These are phyloP conservation scores for Didymellaceae sp. DNA, from an alignment of 2,329 filamentous ascomycete genomes.

Conservation along the genomic window DNA sequence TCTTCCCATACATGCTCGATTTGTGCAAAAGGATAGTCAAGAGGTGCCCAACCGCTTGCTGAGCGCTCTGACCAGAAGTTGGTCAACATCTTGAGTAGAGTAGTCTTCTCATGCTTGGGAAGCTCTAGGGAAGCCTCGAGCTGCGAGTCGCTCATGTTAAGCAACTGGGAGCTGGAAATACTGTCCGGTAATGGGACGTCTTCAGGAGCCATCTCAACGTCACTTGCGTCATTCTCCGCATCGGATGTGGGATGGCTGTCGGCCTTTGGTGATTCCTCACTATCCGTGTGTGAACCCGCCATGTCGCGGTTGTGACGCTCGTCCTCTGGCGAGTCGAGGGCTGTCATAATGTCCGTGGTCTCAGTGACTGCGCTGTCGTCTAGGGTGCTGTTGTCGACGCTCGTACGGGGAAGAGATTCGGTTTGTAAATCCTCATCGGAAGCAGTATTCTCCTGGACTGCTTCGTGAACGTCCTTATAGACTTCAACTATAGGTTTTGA, in stretches of 20 bases:
- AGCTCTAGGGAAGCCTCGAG: slow-evolving; percentile 73
- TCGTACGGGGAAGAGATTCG: slow-evolving; percentile 39
- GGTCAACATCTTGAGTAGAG: slow-evolving; percentile 91
- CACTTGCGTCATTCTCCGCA: slow-evolving; percentile 62
- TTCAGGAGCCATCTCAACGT: slow-evolving; percentile 74
- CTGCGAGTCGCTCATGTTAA: slow-evolving; percentile 60
- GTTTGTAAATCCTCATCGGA: slow-evolving; percentile 66
- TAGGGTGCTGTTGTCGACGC: slow-evolving; percentile 48
- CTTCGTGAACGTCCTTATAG: slow-evolving; percentile 91
- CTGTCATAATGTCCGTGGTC: slow-evolving; percentile 41
- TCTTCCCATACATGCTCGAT: slow-evolving; percentile 97
- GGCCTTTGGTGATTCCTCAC: slow-evolving; percentile 33
- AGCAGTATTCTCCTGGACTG: slow-evolving; percentile 79
- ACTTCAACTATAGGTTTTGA: slow-evolving; percentile 97
- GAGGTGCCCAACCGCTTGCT: slow-evolving; percentile 87
- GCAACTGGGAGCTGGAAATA: slow-evolving; percentile 60
- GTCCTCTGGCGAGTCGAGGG: slow-evolving; percentile 45
- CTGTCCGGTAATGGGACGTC: slow-evolving; percentile 69
- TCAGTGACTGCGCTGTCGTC: slow-evolving; percentile 45
- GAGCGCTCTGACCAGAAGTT: slow-evolving; percentile 99
- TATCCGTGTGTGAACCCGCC: slow-evolving; percentile 26
- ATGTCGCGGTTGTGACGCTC: slow-evolving; percentile 31
- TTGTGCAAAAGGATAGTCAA: slow-evolving; percentile 84
- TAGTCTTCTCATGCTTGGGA: slow-evolving; percentile 90
- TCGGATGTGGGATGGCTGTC: slow-evolving; percentile 59